Conservation (phyloP, 2,329 filamentous ascomycete genomes). For the Rosellinia necatrix region DNA sequence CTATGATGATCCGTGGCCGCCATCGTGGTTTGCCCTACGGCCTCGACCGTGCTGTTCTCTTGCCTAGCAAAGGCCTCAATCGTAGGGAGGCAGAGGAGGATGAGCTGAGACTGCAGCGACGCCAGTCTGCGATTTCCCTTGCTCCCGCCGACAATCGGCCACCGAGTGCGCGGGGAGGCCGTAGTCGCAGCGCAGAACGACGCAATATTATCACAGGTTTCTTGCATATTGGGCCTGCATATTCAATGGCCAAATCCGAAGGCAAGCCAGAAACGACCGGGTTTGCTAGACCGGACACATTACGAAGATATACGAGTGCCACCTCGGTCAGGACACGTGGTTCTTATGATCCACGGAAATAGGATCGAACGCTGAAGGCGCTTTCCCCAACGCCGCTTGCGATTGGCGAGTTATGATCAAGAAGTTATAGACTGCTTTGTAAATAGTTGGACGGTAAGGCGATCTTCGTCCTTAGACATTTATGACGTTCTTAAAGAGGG, state of each 20-base stretch:
- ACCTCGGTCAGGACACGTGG: constrained; percentile 26
- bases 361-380: too few species aligned
- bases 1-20: constrained; percentile 71
- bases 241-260: constrained; percentile 33
- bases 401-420: too few species aligned
- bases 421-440: too few species aligned
- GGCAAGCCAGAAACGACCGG: constrained; percentile 19
- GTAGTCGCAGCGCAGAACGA: constrained; percentile 39
- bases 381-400: too few species aligned
- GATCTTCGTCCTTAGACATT: neutral
- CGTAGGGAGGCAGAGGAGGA: constrained; percentile 57
- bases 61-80: constrained; percentile 62
- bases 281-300: constrained; percentile 27
- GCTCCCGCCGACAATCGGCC: constrained; percentile 29
- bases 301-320: constrained; percentile 31
- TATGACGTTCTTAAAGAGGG: constrained; percentile 27
- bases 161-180: constrained; percentile 31
- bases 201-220: constrained; percentile 35
- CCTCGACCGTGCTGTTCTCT: constrained; percentile 63
- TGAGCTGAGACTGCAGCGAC: constrained; percentile 44
- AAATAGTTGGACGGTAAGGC: neutral
- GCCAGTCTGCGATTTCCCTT: constrained; percentile 43
- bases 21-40: constrained; percentile 72
- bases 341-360: constrained; percentile 27
- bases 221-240: constrained; percentile 39